Base-by-base conservation (phyloP, 192 early-diverging fungal genomes). In the Spizellomyces punctatus region DNA sequence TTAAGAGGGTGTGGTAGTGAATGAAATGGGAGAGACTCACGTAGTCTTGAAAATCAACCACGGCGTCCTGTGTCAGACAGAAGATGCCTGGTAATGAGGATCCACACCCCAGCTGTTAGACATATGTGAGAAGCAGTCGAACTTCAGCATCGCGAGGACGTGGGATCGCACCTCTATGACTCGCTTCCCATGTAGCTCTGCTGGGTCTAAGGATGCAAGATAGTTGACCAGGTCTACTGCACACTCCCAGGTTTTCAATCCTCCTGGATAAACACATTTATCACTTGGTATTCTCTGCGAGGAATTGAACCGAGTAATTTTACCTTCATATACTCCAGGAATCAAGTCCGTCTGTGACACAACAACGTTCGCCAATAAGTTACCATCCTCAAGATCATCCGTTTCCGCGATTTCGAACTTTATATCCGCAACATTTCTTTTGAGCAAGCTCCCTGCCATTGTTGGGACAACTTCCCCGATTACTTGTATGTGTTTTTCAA, bases 241-340 rank as follows among this genome's bases (percentile, higher is more conserved):
- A 75, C 95, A 96, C 73, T 98, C 96, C 96, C 96, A 98, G 0
- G 96, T 98, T 79, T 98, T 98, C 64, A 97, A 85, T 10, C 96
- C 96, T 49, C 82, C 76, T 74, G 54, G 17, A 47, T 19, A 54
- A 1, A 73, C 3, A 44, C 5, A 17, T 41, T 46, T 36, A 36
- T 36, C 1, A 36, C 27, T 36, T 68, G 54, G 63, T 5, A 9
- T 5, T 6, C 6, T 19, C 0, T 4, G 10, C 21, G 46, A 43
- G 8, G 27, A n/a, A 22, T 1, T 22, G 17, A 4, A 58, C 10
- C 67, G n/a, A 43, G 41, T 10, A 46, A 12, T 8, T 21, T 10
- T 16, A 71, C 89, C 96, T 75, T 97, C 96, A 71, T 98, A 98
- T 5, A 93, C 91, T 10, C 95, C 95, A 62, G 87, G 84, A 46